Evolutionary conservation across 805 yeast species (phyloP), one percentile per base, ranked within the genome.

Genomic region (Saturnispora gosingensis): DNA sequence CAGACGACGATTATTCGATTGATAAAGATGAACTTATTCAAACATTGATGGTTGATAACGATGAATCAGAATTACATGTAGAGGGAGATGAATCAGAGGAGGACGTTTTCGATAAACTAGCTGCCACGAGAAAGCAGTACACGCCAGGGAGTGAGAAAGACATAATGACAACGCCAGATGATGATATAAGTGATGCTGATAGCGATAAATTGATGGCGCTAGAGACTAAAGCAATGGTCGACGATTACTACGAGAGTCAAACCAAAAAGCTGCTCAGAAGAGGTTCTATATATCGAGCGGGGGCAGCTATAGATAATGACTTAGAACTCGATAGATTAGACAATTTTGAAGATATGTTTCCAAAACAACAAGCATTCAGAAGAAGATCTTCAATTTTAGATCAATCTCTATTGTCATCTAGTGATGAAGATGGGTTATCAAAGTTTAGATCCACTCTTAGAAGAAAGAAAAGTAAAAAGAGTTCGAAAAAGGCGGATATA

Each of bases 1-100:
- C 84, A 0, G 88, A 81, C 52, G 88, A 80, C 10, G 90, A 82
- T 59, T 81, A 82, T 58, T 82, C 77, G 57, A 73, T 77, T 53
- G 82, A 69, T 55, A 72, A 74, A 45, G 76, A 76, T 52, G 77
- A 73, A 52, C 65, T 72, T 45, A 67, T 74, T 36, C 67, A 63
- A 48, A 66, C 72, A 8, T 57, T 69, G 43, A 67, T 68, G 52
- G 65, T 66, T 35, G 72, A 69, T 58, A 66, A 68, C 50, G 72
- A 69, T 45, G 72, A 69, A 43, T 58, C 68, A 16, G 72, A 69
- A 52, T 54, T 67, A 43, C 58, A 58, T 40, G 60, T 64, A 8
- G 60, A 67, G 52, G 71, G 69, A n/a, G 60, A 65, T 47, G 62
- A 63, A 40, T 70, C 65, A 44, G 71, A 62, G 46, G 43, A 34